These are phyloP conservation scores for Kazachstania viticola DNA, from an alignment of 805 yeast genomes.

Conservation along the genomic window DNA sequence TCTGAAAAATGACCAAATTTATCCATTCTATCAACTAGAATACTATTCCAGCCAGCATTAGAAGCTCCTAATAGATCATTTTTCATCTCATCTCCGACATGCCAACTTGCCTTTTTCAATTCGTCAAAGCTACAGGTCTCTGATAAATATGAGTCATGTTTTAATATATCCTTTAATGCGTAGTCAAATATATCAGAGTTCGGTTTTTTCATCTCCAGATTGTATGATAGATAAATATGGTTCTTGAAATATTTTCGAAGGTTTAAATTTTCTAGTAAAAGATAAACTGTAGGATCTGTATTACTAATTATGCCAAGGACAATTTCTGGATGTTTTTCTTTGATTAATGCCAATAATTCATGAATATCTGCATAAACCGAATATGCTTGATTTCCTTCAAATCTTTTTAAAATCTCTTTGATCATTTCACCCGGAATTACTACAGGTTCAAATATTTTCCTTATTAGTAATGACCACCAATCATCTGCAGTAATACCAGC, in stretches of 20 bases:
- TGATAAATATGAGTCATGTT: constrained; percentile 12
- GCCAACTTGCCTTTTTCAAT: constrained; percentile 36
- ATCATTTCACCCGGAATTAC: constrained; percentile 30
- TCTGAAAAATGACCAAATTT: constrained; percentile 17
- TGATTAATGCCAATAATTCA: constrained; percentile 31
- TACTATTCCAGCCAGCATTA: constrained; percentile 50
- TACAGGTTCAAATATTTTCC: constrained; percentile 30
- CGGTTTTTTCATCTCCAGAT: constrained; percentile 46
- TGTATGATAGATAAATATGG: constrained; percentile 43
- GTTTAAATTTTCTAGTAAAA: constrained; percentile 36
- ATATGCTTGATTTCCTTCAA: constrained; percentile 43
- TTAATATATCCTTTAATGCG: constrained; percentile 23
- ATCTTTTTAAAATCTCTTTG: constrained; percentile 34
- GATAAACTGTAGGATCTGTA: constrained; percentile 45
- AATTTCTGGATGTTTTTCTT: constrained; percentile 24
- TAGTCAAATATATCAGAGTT: constrained; percentile 34
- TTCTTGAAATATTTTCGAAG: constrained; percentile 31
- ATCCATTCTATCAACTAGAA: constrained; percentile 39
- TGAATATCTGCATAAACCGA: constrained; percentile 41
- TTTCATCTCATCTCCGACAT: constrained; percentile 50
- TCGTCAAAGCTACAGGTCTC: constrained; percentile 7
- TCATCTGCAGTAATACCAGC: constrained; percentile 24
- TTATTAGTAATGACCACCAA: constrained; percentile 53
- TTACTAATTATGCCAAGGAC: constrained; percentile 42
- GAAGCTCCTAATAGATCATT: constrained; percentile 45